A percentile compares a stretch with the other conserved stretches of the same genome.
Conservation (phyloP, 208 protist genomes). For the Paratrypanosoma confusum region DNA sequence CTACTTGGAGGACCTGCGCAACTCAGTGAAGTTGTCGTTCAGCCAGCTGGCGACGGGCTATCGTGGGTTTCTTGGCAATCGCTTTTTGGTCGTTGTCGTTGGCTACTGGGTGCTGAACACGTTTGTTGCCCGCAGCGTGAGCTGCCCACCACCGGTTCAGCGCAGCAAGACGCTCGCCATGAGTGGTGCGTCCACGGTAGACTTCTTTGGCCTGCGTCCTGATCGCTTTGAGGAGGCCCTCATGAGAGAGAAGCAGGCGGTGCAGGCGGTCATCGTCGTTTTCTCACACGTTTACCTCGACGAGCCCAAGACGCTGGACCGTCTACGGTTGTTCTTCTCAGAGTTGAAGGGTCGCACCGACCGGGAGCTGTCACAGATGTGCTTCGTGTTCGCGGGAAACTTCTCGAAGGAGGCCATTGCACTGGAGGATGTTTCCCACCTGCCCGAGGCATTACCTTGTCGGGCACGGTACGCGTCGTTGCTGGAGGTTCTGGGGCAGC, state of each 20-base stretch:
- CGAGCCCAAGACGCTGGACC: constrained; percentile 34
- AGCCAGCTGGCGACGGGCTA: background rate
- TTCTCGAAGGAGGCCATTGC: constrained; percentile 58
- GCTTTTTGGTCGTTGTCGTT: constrained; percentile 55
- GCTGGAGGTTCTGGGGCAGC: constrained; percentile 38
- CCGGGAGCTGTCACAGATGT: constrained; percentile 61
- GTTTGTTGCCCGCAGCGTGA: constrained; percentile 32
- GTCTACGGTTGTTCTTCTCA: constrained; percentile 54
- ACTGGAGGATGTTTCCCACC: constrained; percentile 68
- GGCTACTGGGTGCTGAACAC: constrained; percentile 41
- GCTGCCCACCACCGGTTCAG: constrained; percentile 62
- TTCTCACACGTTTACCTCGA: constrained; percentile 79
- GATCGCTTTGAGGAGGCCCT: constrained; percentile 27
- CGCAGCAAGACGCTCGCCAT: constrained; percentile 39
- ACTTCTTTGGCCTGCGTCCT: constrained; percentile 68
- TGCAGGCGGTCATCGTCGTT: constrained; percentile 64
- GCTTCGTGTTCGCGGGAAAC: constrained; percentile 68
- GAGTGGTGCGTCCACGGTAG: constrained; percentile 22
- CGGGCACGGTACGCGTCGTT: constrained; percentile 32
- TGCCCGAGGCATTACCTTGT: constrained; percentile 55
- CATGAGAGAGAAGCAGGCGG: constrained; percentile 41
- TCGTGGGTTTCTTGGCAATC: constrained; percentile 32
- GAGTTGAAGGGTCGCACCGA: constrained; percentile 76
- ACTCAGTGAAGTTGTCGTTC: constrained; percentile 31
- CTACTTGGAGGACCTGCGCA: constrained; percentile 63